Base-by-base conservation (phyloP, 768 basidiomycete species). In the Pisolithus microcarpus region DNA sequence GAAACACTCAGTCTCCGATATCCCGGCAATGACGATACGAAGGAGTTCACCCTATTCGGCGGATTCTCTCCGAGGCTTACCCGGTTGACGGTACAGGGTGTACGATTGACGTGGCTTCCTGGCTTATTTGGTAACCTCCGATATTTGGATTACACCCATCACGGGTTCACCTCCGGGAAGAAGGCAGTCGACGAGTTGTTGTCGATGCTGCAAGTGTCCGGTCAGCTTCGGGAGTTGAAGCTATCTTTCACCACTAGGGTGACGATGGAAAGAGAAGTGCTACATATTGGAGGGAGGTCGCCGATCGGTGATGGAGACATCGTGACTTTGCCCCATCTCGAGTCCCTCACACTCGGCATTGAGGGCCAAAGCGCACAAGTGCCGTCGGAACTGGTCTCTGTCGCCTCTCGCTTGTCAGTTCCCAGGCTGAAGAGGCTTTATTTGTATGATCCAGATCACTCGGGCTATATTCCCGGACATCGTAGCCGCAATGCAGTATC, bases 121-220 rank as follows among this genome's bases (percentile, higher is more conserved):
- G 76, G 76, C 9, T 69, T 87, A 31, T 87, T 81, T 57, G 68
- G 70, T 37, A 81, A 82, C 60, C 70, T 87, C 40, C 77, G 75
- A 6, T 78, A 70, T 58, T 72, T 88, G 39, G 81, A 87, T 63
- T 87, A 86, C 56, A 80, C 81, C 1, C 85, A 87, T 57, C 85
- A 86, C 52, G 79, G 81, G 19, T 84, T 85, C 65, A 84, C 75
- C 37, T 65, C 63, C 18, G 84, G 80, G 5, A 67, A 75, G 52
- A 72, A 76, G 49, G 79, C 82, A 3, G 72, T 80, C 8, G 60
- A 72, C 26, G 85, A 87, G 58, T 69, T 86, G 43, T 58, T 83
- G 38, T 69, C 71, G 24, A 79, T 85, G 65, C 69, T 88, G 24
- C 65, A 71, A 52, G 70, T 84, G 18, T 85, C 80, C 38, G 62